Conservation (phyloP, 257 asterid genomes). For the Solanum appendiculatum region DNA sequence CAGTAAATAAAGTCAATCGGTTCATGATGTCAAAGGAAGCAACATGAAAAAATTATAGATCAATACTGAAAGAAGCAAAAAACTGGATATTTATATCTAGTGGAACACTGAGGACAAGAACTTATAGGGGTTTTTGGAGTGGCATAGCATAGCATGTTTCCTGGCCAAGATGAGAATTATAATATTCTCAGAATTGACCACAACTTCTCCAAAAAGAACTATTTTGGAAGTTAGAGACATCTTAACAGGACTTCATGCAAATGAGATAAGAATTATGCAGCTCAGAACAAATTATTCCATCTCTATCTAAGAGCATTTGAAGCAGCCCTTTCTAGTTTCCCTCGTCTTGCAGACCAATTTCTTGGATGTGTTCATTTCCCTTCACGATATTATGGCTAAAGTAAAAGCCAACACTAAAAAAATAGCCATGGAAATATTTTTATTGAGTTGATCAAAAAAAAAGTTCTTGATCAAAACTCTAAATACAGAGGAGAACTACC, state of each 20-base stretch:
- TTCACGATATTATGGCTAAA: not conserved
- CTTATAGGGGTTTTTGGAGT: not conserved
- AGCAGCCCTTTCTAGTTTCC: not conserved
- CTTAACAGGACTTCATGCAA: not conserved
- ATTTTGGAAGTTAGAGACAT: not conserved
- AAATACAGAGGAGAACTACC: not conserved
- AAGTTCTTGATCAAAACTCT: not conserved
- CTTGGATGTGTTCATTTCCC: not conserved
- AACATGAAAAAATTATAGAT: not conserved
- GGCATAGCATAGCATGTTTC: not conserved
- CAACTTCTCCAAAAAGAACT: not conserved
- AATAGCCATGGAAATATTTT: not conserved
- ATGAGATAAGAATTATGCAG: not conserved
- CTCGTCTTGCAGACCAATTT: not conserved
- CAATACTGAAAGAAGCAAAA: not conserved
- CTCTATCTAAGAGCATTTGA: not conserved
- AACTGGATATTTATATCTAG: not conserved
- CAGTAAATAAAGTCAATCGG: not conserved
- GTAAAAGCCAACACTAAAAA: not conserved
- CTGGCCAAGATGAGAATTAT: not conserved
- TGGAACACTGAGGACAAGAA: not conserved
- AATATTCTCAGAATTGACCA: not conserved
- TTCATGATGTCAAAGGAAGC: not conserved
- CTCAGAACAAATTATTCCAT: not conserved
- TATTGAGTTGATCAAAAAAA: not conserved